phyloP scores from a whole-genome alignment of 768 basidiomycete genomes.

The Lepiota subincarnata region DNA sequence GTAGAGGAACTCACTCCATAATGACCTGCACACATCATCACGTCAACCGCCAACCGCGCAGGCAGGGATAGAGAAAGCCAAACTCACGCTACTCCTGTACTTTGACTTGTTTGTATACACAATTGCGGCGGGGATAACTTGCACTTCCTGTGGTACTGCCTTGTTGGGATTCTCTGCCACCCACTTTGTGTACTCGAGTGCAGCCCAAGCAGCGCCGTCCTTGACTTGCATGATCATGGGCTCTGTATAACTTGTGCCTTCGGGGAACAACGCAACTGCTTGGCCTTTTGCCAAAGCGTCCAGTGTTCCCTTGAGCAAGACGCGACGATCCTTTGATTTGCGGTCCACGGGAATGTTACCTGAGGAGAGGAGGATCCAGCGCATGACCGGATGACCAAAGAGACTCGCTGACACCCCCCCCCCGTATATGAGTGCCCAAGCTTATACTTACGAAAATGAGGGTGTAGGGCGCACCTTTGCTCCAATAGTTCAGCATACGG shows the following conservation, averaged over 20 bases:
- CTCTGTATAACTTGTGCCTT: conserved; percentile 91
- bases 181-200: conserved; percentile 89
- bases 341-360: conserved; percentile 99
- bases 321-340: conserved; percentile 87
- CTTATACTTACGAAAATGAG: neutral
- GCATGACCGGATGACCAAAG: conserved; percentile 73
- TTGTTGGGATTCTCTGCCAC: conserved; percentile 50
- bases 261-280: conserved; percentile 91
- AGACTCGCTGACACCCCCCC: conserved; percentile 59
- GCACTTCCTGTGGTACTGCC: conserved; percentile 42
- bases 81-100: conserved; percentile 83
- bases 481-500: conserved; percentile 88
- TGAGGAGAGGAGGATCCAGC: conserved; percentile 75
- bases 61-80: conserved; percentile 12
- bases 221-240: conserved; percentile 90
- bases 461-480: conserved; percentile 63
- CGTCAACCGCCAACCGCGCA: neutral
- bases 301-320: conserved; percentile 85
- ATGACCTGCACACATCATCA: conserved; percentile 46
- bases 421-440: neutral
- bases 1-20: conserved; percentile 51
- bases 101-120: conserved; percentile 96
- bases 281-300: conserved; percentile 76
- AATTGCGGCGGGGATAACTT: conserved; percentile 80
- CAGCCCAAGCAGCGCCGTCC: conserved; percentile 94